These are phyloP conservation scores for Metarhizium sp. DNA, from an alignment of 2,329 filamentous ascomycete genomes.

Conservation along the genomic window DNA sequence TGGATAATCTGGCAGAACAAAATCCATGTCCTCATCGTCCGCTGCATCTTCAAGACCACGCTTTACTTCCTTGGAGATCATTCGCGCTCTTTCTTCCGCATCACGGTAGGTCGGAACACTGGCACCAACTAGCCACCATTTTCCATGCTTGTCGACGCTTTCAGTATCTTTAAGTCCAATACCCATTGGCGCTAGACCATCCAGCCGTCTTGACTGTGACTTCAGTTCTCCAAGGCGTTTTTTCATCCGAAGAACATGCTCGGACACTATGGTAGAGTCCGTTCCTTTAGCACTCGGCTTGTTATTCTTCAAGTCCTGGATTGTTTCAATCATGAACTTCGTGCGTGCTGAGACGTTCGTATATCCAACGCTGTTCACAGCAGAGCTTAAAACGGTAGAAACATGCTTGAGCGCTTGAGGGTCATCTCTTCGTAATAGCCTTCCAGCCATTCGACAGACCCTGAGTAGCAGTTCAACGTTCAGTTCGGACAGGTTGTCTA, in stretches of 20 bases:
- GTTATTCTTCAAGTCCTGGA: slow-evolving; percentile 91
- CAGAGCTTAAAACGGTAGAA: slow-evolving; percentile 65
- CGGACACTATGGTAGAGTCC: slow-evolving; percentile 63
- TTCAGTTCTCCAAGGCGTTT: slow-evolving; percentile 78
- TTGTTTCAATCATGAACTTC: slow-evolving; percentile 95
- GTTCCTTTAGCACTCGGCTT: slow-evolving; percentile 67
- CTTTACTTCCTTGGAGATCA: slow-evolving; percentile 11
- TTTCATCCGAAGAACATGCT: slow-evolving; percentile 82
- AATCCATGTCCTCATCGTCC: slow-evolving; percentile 37
- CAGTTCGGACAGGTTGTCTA: slow-evolving; percentile 66
- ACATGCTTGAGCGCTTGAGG: slow-evolving; percentile 84
- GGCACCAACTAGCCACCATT: slow-evolving; percentile 98
- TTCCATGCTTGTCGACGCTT: slow-evolving; percentile 76
- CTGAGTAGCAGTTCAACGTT: slow-evolving; percentile 84
- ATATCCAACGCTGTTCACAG: slow-evolving; percentile 58
- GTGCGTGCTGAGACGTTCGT: slow-evolving; percentile 73
- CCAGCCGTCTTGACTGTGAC: slow-evolving; percentile 43
- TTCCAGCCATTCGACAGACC: slow-evolving; percentile 72
- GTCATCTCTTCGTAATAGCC: slow-evolving; percentile 80
- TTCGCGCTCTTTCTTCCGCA: slow-evolving; percentile 7
- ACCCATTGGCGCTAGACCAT: slow-evolving; percentile 71
- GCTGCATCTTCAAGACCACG: slow-evolving; percentile 16
- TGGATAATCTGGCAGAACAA: slow-evolving; percentile 54
- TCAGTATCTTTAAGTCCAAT: slow-evolving; percentile 76
- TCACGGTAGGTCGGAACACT: slow-evolving; percentile 54